Evolutionary conservation across 805 yeast genomes (phyloP).

Genomic region (Sugiyamaella lignohabitans): DNA sequence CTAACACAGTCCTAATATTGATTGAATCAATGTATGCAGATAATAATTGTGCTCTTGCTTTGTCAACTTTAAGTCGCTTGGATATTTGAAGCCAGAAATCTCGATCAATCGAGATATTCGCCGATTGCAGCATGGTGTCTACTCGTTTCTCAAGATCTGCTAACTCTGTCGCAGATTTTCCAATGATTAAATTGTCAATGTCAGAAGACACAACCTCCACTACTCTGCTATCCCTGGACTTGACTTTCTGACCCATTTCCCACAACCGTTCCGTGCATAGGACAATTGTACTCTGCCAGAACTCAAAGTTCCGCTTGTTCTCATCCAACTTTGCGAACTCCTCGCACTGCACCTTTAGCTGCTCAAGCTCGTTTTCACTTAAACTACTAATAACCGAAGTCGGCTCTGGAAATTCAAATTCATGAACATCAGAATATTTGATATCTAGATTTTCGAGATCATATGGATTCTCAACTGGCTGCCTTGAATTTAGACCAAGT

Average conservation of each 20-base stretch:
- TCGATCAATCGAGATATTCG: constrained; percentile 19
- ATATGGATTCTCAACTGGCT: neutral
- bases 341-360: constrained; percentile 9
- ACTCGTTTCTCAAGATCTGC: constrained; percentile 20
- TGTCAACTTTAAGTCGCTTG: constrained; percentile 17
- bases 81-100: constrained; percentile 28
- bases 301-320: constrained; percentile 15
- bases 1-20: too few relatives aligned
- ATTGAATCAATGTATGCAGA: neutral
- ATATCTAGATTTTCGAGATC: neutral
- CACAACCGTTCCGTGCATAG: constrained; percentile 7
- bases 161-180: constrained; percentile 24
- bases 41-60: neutral
- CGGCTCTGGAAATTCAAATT: constrained; percentile 20
- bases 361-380: constrained; percentile 13
- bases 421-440: constrained; percentile 2
- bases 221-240: neutral
- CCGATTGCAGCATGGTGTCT: constrained; percentile 15
- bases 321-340: constrained; percentile 11
- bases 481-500: constrained; percentile 3
- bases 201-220: constrained; percentile 23
- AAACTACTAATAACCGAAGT: constrained; percentile 17
- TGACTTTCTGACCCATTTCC: neutral
- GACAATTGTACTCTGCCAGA: constrained; percentile 19
- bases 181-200: constrained; percentile 25